Evolutionary conservation across 2,329 filamentous ascomycete genomes (phyloP), one percentile per base, ranked within the genome.

Genomic region (Diaporthe capsici): DNA sequence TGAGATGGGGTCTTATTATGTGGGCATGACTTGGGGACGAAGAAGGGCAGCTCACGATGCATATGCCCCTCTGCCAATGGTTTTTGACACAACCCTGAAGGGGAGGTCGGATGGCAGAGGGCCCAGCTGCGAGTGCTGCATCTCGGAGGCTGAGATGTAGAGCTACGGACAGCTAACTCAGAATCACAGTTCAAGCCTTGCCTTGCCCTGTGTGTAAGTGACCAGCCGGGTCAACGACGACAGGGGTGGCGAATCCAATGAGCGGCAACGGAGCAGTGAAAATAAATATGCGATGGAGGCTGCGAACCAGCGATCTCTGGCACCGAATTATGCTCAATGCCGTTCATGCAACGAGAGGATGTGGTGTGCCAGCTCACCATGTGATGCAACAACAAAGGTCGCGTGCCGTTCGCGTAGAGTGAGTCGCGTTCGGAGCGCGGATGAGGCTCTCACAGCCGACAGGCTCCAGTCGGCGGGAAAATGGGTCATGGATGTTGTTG

Each of bases 41-140:
- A 6, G 65, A 42, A 70, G 65, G 65, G 65, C 65, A 55, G 85
- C 85, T 85, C 86, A 98, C 96, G 95, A 98, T 83, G 97, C 97
- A 89, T 99, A 99, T 80, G 97, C 97, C 80, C 97, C 97, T 83
- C 95, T 94, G 74, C 97, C 97, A 80, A 99, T 98, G 20, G 97
- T 99, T 84, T 97, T 97, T 76, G 97, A 98, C 81, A 99, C 91
- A 82, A 99, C 93, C 78, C 96, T 92, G 84, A 99, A 99, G 71
- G 97, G 97, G 68, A 99, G 89, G 81, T 98, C 92, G 77, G 82
- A 87, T 34, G 97, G 97, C 70, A 98, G 88, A 79, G 96, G 95
- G 82, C 95, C 95, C 80, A 96, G 87, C 86, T 99, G 97, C 79
- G 95, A 98, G 90, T 98, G 89, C 81, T 88, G 88, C 87, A 92